These are phyloP conservation scores for Aureobasidium sp. DNA, from an alignment of 2,329 filamentous ascomycete species.

Conservation along the genomic window DNA sequence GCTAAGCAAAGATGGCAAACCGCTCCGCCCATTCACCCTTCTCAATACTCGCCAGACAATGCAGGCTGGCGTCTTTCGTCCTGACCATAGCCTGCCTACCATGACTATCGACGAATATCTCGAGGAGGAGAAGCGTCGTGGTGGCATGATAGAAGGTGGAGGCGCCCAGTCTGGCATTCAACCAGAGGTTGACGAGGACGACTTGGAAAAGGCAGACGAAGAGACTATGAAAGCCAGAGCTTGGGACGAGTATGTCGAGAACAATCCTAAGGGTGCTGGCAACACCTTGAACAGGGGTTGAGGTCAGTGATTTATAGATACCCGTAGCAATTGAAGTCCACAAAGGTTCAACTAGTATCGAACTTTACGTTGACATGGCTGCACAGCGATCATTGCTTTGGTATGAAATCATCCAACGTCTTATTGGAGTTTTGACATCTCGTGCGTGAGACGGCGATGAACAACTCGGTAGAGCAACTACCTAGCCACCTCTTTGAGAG, in stretches of 20 bases:
- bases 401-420: background rate
- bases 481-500: background rate
- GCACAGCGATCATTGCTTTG: background rate
- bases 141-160: constrained; percentile 85
- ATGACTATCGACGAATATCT: constrained; percentile 98
- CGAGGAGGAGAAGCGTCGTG: constrained; percentile 76
- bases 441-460: background rate
- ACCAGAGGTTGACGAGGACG: constrained; percentile 78
- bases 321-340: background rate
- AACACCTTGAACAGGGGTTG: constrained; percentile 76
- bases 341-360: background rate
- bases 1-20: constrained; percentile 70
- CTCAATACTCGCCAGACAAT: constrained; percentile 68
- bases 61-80: constrained; percentile 72
- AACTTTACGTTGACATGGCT: background rate
- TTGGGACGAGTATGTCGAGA: constrained; percentile 92
- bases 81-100: constrained; percentile 87
- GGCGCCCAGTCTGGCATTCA: constrained; percentile 63
- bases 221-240: constrained; percentile 88
- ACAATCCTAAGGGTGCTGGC: constrained; percentile 74
- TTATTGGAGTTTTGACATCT: background rate
- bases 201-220: constrained; percentile 75
- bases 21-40: constrained; percentile 83
- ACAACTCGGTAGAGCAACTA: background rate
- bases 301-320: constrained; percentile 1